These are phyloP conservation scores for Panaeolus cyanescens DNA, from an alignment of 768 basidiomycete genomes.

Conservation along the genomic window DNA sequence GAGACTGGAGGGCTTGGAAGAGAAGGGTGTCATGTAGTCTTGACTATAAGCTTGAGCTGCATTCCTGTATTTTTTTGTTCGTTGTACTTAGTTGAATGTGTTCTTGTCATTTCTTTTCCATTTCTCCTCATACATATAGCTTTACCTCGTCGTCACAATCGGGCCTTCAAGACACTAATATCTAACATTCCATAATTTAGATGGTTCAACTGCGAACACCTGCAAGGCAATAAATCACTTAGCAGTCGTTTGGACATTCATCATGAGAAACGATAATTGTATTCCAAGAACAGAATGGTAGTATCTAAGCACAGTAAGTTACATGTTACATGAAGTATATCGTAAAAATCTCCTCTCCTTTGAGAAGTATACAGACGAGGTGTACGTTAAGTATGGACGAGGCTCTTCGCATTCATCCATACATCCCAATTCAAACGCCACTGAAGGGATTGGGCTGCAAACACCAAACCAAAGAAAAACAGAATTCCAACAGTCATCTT, in stretches of 20 bases:
- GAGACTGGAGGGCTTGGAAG: conserved; percentile 47
- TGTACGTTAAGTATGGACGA: background rate
- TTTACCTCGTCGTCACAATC: background rate
- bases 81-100: conserved; percentile 1
- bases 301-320: background rate
- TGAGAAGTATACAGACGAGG: background rate
- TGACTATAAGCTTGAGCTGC: background rate
- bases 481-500: background rate
- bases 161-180: background rate
- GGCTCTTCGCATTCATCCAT: background rate
- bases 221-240: background rate
- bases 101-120: background rate
- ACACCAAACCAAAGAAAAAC: background rate
- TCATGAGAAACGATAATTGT: background rate
- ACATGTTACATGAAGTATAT: background rate
- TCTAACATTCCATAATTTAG: background rate
- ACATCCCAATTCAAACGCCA: background rate
- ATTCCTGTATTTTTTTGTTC: background rate
- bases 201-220: background rate
- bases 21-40: conserved; percentile 15
- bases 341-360: background rate
- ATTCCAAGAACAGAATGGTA: background rate
- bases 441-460: background rate
- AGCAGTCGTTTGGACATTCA: background rate
- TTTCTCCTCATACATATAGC: background rate